Percentiles rank a stretch among this genome's conserved stretches.
Evolutionary conservation across 179 eudicot species (phyloP).

Genomic region (Amaranthus tricolor): DNA sequence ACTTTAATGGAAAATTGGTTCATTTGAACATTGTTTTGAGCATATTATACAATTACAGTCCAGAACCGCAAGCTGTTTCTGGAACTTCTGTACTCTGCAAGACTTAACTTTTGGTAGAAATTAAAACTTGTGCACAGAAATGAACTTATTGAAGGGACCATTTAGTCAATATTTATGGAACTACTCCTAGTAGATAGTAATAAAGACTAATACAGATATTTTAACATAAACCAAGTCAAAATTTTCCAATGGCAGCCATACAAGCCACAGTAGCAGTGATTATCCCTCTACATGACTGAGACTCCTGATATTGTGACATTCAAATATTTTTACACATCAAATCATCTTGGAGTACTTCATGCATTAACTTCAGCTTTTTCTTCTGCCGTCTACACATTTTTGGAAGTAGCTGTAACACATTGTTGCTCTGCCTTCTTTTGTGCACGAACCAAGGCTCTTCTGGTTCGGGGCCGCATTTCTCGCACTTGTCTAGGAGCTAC

Average conservation of each 20-base stretch:
- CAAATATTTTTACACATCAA: not conserved
- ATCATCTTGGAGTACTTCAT: conserved; percentile 22
- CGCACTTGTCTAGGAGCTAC: conserved; percentile 94
- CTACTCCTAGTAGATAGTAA: not conserved
- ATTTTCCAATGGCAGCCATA: conserved; percentile 1
- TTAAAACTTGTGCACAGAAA: not conserved
- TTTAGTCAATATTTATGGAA: not conserved
- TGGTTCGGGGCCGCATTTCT: conserved; percentile 87
- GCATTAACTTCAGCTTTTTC: conserved; percentile 35
- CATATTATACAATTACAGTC: no score
- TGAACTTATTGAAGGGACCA: not conserved
- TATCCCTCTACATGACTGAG: not conserved
- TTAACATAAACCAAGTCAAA: not conserved
- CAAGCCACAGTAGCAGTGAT: not conserved
- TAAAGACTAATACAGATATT: not conserved
- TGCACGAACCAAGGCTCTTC: conserved; percentile 86
- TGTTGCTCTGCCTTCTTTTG: conserved; percentile 69
- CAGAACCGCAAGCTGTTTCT: not conserved
- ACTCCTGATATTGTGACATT: conserved; percentile 6
- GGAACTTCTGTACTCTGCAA: not conserved
- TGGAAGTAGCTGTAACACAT: conserved; percentile 33
- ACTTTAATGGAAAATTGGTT: no score
- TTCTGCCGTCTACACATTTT: conserved; percentile 46
- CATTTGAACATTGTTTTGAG: no score
- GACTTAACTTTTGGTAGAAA: not conserved